phyloP scores from a whole-genome alignment of 768 basidiomycete genomes.

The Serpula lacrymans region DNA sequence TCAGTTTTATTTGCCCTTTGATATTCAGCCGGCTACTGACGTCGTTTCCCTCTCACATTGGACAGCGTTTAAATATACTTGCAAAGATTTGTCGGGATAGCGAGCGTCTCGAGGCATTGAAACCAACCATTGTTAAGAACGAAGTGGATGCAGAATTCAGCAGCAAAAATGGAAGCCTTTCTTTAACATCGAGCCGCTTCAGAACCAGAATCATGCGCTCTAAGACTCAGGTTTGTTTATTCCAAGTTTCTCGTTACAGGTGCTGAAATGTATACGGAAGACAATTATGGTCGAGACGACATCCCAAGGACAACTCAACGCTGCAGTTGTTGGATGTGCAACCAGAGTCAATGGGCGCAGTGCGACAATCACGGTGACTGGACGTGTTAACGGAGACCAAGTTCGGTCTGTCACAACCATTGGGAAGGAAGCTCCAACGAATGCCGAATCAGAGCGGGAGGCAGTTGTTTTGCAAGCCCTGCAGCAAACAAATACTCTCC shows the following conservation, averaged over 20 bases:
- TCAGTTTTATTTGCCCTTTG: no score
- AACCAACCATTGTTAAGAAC: slow-evolving; percentile 44
- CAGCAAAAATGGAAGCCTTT: slow-evolving; percentile 26
- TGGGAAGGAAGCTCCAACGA: slow-evolving; percentile 53
- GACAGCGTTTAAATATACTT: slow-evolving; percentile 42
- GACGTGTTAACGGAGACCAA: slow-evolving; percentile 11
- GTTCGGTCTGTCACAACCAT: slow-evolving; percentile 41
- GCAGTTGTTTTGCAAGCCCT: slow-evolving; percentile 19
- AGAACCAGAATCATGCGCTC: slow-evolving; percentile 40
- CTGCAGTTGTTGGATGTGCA: slow-evolving; percentile 19
- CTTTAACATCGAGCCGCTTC: slow-evolving; percentile 38
- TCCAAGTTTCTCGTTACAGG: background rate
- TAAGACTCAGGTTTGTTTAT: slow-evolving; percentile 33
- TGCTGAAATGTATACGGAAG: no score
- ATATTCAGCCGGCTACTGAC: no score
- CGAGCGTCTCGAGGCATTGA: slow-evolving; percentile 44
- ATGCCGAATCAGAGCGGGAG: slow-evolving; percentile 41
- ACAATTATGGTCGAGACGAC: no score
- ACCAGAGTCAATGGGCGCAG: slow-evolving; percentile 34
- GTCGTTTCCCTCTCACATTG: no score
- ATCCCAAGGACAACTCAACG: no score
- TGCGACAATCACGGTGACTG: slow-evolving; percentile 27
- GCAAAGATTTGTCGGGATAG: slow-evolving; percentile 44
- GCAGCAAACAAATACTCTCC: slow-evolving; percentile 12
- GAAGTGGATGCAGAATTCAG: slow-evolving; percentile 30